phyloP scores from a whole-genome alignment of 108 stramenopile genomes.

The Pseudonitzschia pungens region DNA sequence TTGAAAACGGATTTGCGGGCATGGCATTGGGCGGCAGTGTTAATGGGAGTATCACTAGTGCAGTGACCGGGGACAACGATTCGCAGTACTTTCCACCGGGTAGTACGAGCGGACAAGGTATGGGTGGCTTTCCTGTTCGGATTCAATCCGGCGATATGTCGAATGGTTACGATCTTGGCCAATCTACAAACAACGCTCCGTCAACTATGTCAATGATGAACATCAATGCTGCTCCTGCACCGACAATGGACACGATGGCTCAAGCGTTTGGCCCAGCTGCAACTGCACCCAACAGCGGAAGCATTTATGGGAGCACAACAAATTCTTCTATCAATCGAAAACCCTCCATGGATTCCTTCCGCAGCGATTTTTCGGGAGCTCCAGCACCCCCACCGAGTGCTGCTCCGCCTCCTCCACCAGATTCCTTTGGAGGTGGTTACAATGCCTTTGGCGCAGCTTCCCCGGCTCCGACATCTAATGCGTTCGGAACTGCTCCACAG shows the following conservation, averaged over 20 bases:
- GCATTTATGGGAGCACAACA: conserved; percentile 8
- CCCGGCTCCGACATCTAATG: conserved; percentile 13
- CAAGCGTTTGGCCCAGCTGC: conserved; percentile 27
- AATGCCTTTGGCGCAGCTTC: conserved; percentile 19
- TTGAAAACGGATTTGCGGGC: conserved; percentile 37
- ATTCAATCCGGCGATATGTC: conserved; percentile 4
- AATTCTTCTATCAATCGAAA: conserved; percentile 11
- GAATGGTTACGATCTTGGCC: conserved; percentile 1
- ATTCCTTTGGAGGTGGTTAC: not conserved
- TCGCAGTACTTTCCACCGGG: conserved; percentile 36
- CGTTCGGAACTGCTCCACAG: not conserved
- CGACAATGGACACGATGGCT: conserved; percentile 51
- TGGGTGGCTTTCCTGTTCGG: conserved; percentile 47
- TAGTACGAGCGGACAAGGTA: conserved; percentile 37
- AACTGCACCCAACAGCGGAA: not conserved
- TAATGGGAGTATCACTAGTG: not conserved
- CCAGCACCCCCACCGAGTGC: conserved; percentile 34
- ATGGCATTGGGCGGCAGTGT: conserved; percentile 10
- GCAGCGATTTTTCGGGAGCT: conserved; percentile 13
- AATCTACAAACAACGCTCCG: conserved; percentile 4
- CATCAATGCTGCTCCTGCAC: conserved; percentile 49
- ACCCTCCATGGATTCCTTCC: conserved; percentile 19
- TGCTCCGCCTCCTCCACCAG: conserved; percentile 30
- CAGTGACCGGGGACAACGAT: conserved; percentile 3
- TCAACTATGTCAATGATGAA: conserved; percentile 48